A percentile compares a stretch with the other conserved stretches of the same genome.
Conservation (phyloP, 805 yeast species). For the Ogataea degrootiae region DNA sequence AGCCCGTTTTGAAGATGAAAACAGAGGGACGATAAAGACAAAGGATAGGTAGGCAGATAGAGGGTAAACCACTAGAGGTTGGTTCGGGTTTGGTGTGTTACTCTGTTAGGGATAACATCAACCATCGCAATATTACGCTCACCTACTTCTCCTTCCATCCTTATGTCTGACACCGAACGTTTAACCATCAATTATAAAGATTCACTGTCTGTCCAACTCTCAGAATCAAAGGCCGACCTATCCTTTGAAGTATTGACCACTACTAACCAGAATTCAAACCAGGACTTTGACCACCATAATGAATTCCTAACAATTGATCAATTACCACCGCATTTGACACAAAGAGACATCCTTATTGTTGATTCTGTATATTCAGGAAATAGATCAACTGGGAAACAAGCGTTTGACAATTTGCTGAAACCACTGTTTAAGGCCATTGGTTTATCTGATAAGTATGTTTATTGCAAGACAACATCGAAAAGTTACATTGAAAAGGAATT, state of each 20-base stretch:
- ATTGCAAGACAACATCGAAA: slow-evolving; percentile 38
- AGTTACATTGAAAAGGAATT: slow-evolving; percentile 34
- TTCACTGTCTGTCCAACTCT: not conserved
- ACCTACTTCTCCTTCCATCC: too few relatives aligned
- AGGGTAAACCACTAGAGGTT: too few relatives aligned
- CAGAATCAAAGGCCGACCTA: not conserved
- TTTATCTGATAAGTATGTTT: slow-evolving; percentile 26
- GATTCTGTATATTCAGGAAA: slow-evolving; percentile 50
- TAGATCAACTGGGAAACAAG: slow-evolving; percentile 32
- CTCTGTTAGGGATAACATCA: too few relatives aligned
- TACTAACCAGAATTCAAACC: not conserved
- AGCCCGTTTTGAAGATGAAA: too few relatives aligned
- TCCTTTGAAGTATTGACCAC: not conserved
- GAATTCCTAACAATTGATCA: not conserved
- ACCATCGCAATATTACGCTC: too few relatives aligned
- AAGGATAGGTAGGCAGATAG: too few relatives aligned
- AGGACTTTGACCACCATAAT: too few relatives aligned
- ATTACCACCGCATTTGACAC: slow-evolving; percentile 3
- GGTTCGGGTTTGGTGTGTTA: too few relatives aligned
- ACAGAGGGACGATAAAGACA: too few relatives aligned
- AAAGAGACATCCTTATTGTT: slow-evolving; percentile 25
- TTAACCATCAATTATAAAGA: not conserved
- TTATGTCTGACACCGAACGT: not conserved
- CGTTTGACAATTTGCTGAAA: slow-evolving; percentile 38
- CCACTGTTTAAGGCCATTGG: slow-evolving; percentile 42